phyloP scores from a whole-genome alignment of 768 basidiomycete genomes.

The Amanita thiersii region DNA sequence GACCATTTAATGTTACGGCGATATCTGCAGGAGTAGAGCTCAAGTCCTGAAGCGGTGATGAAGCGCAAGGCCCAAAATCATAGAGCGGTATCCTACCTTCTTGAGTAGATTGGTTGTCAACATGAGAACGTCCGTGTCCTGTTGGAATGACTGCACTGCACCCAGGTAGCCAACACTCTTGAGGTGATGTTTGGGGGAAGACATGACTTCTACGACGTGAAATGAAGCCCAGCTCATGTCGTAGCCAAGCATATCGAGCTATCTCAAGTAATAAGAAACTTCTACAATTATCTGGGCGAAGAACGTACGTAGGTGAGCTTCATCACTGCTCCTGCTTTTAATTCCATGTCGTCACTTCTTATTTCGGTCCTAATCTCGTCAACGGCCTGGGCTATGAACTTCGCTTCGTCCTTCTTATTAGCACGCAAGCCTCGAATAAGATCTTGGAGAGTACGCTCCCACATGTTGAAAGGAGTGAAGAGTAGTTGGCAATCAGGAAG shows the following conservation, averaged over 20 bases:
- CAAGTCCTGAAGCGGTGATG: constrained; percentile 54
- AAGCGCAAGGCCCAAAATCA: constrained; percentile 13
- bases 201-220: constrained; percentile 97
- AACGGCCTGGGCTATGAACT: constrained; percentile 89
- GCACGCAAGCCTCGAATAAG: constrained; percentile 92
- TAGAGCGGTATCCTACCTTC: constrained; percentile 50
- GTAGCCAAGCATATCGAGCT: constrained; percentile 97
- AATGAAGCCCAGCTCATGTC: constrained; percentile 97
- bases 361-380: constrained; percentile 91
- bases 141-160: constrained; percentile 82
- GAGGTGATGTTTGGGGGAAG: constrained; percentile 81
- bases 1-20: constrained; percentile 71
- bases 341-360: constrained; percentile 89
- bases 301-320: constrained; percentile 92
- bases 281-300: constrained; percentile 4
- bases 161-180: constrained; percentile 96
- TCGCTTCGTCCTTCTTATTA: constrained; percentile 89
- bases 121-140: constrained; percentile 96
- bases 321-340: constrained; percentile 91
- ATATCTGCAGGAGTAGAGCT: constrained; percentile 69
- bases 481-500: too few species aligned
- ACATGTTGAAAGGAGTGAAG: too few species aligned
- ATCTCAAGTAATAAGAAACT: constrained; percentile 6
- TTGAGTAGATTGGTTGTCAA: constrained; percentile 92
- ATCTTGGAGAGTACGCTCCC: constrained; percentile 94